Conservation (phyloP, 108 stramenopile species). For the Skeletonema potamos region DNA sequence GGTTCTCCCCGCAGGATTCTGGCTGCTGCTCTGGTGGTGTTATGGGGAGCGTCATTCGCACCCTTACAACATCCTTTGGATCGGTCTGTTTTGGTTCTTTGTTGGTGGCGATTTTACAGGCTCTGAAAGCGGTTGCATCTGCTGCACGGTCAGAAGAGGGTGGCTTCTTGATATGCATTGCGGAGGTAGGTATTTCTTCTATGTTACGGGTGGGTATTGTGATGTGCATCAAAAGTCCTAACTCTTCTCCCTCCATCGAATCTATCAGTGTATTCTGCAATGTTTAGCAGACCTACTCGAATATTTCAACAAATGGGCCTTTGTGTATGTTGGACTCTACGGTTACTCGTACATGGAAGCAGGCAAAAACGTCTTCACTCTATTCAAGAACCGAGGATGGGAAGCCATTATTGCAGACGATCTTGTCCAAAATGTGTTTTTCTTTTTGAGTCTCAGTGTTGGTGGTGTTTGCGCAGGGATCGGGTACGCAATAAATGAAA, state of each 20-base stretch:
- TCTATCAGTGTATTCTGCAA: conserved; percentile 62
- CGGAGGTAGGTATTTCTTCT: conserved; percentile 69
- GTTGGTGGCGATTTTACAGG: conserved; percentile 79
- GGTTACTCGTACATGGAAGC: conserved; percentile 81
- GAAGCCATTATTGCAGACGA: conserved; percentile 92
- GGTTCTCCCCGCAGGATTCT: conserved; percentile 76
- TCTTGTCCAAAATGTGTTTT: conserved; percentile 73
- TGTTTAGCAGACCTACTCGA: conserved; percentile 62
- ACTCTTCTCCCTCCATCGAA: conserved; percentile 18
- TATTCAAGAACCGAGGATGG: conserved; percentile 91
- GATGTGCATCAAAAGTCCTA: conserved; percentile 21
- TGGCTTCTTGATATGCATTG: conserved; percentile 56
- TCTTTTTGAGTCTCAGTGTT: conserved; percentile 57
- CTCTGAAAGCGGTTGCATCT: conserved; percentile 59
- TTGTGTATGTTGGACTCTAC: conserved; percentile 86
- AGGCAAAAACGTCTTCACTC: conserved; percentile 74
- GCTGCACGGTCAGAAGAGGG: conserved; percentile 52
- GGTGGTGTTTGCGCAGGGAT: conserved; percentile 49
- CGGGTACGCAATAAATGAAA: conserved; percentile 10
- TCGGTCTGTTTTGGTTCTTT: conserved; percentile 67
- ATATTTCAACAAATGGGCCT: conserved; percentile 90
- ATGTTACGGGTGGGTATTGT: conserved; percentile 33
- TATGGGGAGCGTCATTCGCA: conserved; percentile 44
- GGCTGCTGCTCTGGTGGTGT: conserved; percentile 69
- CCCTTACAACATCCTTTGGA: conserved; percentile 81